Conservation (phyloP, 805 yeast species). For the Debaryomyces hansenii region DNA sequence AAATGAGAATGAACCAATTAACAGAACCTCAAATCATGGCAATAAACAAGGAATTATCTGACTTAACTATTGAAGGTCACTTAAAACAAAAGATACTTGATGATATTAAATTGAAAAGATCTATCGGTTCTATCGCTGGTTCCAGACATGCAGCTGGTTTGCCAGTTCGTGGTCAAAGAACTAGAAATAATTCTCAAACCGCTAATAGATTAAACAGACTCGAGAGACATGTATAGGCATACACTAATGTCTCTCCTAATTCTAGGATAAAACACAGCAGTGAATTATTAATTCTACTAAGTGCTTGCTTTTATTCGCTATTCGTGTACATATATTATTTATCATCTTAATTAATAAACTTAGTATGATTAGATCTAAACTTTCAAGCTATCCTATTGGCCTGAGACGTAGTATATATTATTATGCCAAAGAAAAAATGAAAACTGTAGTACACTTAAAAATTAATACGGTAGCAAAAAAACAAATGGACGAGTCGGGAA, state of each 20-base stretch:
- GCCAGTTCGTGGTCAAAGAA: conserved; percentile 76
- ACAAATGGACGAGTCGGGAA: conserved; percentile 42
- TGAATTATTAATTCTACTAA: too few species aligned
- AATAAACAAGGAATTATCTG: conserved; percentile 83
- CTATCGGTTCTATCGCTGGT: conserved; percentile 85
- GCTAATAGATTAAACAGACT: conserved; percentile 83
- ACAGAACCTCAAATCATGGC: conserved; percentile 84
- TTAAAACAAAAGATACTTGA: conserved; percentile 71
- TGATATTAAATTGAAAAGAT: conserved; percentile 76
- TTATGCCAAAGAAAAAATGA: too few species aligned
- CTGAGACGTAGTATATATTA: too few species aligned
- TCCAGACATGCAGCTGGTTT: conserved; percentile 80
- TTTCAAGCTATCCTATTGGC: too few species aligned
- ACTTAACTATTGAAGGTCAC: conserved; percentile 78
- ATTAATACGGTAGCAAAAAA: too few species aligned
- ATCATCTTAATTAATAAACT: too few species aligned
- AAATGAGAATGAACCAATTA: conserved; percentile 91
- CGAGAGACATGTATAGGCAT: conserved; percentile 45
- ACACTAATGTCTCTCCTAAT: too few species aligned
- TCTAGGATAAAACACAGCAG: too few species aligned
- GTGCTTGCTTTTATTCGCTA: too few species aligned
- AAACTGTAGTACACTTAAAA: too few species aligned
- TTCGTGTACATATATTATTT: too few species aligned
- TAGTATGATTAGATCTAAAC: too few species aligned
- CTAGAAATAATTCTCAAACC: conserved; percentile 86